A percentile compares a stretch with the other conserved stretches of the same genome.
These are phyloP conservation scores for Hypoxylon sp. DNA, from an alignment of 2,329 filamentous ascomycete species.

Conservation along the genomic window DNA sequence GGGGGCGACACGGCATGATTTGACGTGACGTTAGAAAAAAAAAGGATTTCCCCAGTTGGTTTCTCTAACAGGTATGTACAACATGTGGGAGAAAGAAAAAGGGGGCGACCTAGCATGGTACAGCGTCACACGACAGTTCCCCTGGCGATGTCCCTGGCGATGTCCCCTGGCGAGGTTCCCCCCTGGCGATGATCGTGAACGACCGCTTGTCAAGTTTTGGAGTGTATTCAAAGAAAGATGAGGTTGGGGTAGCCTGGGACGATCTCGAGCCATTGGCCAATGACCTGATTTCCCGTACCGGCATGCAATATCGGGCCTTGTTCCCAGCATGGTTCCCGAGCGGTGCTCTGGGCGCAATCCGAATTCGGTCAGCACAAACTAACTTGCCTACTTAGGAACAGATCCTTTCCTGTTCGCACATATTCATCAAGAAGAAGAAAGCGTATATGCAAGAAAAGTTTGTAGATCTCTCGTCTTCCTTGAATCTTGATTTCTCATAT, in stretches of 20 bases:
- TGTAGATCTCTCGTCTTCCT: slow-evolving; percentile 41
- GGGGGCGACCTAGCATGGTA: slow-evolving; percentile 22
- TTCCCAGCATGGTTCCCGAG: slow-evolving; percentile 39
- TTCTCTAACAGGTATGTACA: slow-evolving; percentile 22
- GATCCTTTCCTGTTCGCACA: slow-evolving; percentile 30
- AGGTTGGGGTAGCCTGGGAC: slow-evolving; percentile 47
- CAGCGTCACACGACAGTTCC: slow-evolving; percentile 40
- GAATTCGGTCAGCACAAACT: slow-evolving; percentile 42
- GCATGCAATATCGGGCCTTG: slow-evolving; percentile 46
- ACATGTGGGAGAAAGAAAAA: slow-evolving; percentile 5
- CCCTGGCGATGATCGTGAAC: slow-evolving; percentile 34
- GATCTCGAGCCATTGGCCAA: slow-evolving; percentile 51
- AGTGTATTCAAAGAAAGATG: slow-evolving; percentile 35
- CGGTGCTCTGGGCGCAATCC: slow-evolving; percentile 38
- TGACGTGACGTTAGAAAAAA: slow-evolving; percentile 34
- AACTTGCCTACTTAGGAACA: slow-evolving; percentile 36
- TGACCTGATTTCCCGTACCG: slow-evolving; percentile 48
- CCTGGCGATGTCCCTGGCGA: slow-evolving; percentile 29
- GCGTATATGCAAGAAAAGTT: slow-evolving; percentile 30
- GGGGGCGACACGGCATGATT: slow-evolving; percentile 32
- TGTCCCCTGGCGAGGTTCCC: slow-evolving; percentile 27
- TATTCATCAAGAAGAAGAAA: slow-evolving; percentile 7
- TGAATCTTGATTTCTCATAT: slow-evolving; percentile 38
- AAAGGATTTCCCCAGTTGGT: slow-evolving; percentile 23
- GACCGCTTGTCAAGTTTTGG: slow-evolving; percentile 13